These are phyloP conservation scores for Myriangium duriaei DNA, from an alignment of 2,329 filamentous ascomycete species.

Conservation along the genomic window DNA sequence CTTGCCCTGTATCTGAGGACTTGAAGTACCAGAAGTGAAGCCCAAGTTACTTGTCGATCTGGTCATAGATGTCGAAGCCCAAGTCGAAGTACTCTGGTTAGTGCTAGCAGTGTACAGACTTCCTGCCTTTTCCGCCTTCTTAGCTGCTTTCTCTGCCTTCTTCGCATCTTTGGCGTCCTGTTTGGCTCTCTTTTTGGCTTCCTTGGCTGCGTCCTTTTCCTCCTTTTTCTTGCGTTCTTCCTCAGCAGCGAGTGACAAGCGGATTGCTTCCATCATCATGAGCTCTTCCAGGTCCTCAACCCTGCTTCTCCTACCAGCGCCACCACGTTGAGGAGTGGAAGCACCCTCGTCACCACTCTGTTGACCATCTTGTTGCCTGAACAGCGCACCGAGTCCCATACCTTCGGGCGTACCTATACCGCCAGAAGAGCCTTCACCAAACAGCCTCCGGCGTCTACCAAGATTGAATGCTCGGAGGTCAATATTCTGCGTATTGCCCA, in stretches of 20 bases:
- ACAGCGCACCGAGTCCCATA: constrained; percentile 17
- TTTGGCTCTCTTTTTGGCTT: constrained; percentile 75
- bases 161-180: constrained; percentile 53
- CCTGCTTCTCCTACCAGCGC: constrained; percentile 46
- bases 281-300: constrained; percentile 90
- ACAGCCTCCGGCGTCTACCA: constrained; percentile 37
- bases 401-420: constrained; percentile 27
- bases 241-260: constrained; percentile 79
- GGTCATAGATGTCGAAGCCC: constrained; percentile 21
- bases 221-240: constrained; percentile 82
- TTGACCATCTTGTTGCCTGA: constrained; percentile 20
- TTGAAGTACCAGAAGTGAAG: constrained; percentile 12
- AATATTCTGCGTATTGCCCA: constrained; percentile 42
- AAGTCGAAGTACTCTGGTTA: constrained; percentile 23
- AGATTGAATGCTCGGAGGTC: constrained; percentile 40
- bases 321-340: constrained; percentile 26
- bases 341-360: constrained; percentile 21
- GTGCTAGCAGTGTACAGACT: constrained; percentile 38
- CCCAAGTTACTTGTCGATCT: constrained; percentile 42
- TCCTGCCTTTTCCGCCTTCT: constrained; percentile 44
- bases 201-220: constrained; percentile 68
- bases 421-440: constrained; percentile 35
- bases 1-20: constrained; percentile 28
- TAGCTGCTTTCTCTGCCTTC: constrained; percentile 56
- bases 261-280: constrained; percentile 97